Evolutionary conservation across 805 yeast species (phyloP).

Genomic region (Pichia pseudocactophila): DNA sequence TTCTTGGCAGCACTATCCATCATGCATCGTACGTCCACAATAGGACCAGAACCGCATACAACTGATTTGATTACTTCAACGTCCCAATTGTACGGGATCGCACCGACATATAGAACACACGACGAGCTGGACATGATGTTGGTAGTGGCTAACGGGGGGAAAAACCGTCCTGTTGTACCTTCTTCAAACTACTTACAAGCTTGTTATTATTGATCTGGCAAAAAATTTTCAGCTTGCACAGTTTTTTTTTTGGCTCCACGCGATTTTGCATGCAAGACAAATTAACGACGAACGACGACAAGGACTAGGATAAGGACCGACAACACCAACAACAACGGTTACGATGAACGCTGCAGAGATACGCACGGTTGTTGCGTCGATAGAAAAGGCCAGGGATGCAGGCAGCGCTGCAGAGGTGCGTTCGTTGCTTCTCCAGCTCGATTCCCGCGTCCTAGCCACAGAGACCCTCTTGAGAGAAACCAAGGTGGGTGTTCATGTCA

Average conservation of each 20-base stretch:
- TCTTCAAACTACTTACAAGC: too few relatives aligned
- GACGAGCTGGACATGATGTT: slow-evolving; percentile 17
- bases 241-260: neutral
- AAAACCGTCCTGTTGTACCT: too few relatives aligned
- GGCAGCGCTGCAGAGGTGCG: slow-evolving; percentile 54
- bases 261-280: too few relatives aligned
- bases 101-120: slow-evolving; percentile 49
- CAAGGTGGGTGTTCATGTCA: slow-evolving; percentile 94
- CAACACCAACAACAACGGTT: slow-evolving; percentile 35
- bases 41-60: slow-evolving; percentile 64
- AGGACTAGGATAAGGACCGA: neutral
- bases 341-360: slow-evolving; percentile 56
- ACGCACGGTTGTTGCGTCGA: slow-evolving; percentile 53
- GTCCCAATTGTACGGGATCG: slow-evolving; percentile 66
- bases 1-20: slow-evolving; percentile 49
- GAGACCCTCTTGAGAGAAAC: slow-evolving; percentile 85
- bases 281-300: neutral
- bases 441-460: slow-evolving; percentile 70
- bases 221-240: neutral
- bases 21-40: slow-evolving; percentile 58
- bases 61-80: slow-evolving; percentile 52
- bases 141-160: too few relatives aligned
- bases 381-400: slow-evolving; percentile 50
- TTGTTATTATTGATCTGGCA: neutral
- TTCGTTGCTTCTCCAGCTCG: slow-evolving; percentile 56